These are phyloP conservation scores for Suaeda aralocaspica DNA, from an alignment of 148 eudicot genomes.

Conservation along the genomic window DNA sequence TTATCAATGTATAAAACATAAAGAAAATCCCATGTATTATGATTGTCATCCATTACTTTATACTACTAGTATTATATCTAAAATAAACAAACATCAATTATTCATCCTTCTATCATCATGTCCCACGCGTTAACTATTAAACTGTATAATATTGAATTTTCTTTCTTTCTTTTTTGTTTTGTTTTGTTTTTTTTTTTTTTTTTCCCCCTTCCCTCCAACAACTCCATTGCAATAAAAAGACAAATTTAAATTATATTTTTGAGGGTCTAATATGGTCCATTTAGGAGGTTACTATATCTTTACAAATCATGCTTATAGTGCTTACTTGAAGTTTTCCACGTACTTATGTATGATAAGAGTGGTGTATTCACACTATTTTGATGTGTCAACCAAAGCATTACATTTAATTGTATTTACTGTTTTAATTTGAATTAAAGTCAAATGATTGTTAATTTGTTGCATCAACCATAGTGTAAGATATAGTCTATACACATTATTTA, in stretches of 20 bases:
- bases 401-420: too few species aligned
- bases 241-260: not conserved
- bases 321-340: not conserved
- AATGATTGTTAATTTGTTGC: too few species aligned
- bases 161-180: too few species aligned
- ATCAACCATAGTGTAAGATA: too few species aligned
- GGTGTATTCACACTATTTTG: too few species aligned
- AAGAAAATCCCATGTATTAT: not conserved
- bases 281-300: not conserved
- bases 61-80: not conserved
- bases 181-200: not conserved
- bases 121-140: slow-evolving; percentile 17
- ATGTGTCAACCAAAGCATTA: too few species aligned
- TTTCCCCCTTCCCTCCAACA: slow-evolving; percentile 1
- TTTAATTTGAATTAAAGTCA: too few species aligned
- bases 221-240: not conserved
- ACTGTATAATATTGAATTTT: not conserved
- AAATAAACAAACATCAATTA: not conserved
- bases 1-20: too few species aligned
- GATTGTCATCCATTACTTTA: slow-evolving; percentile 19
- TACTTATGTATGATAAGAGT: too few species aligned
- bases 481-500: too few species aligned
- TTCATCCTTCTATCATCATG: slow-evolving; percentile 9
- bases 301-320: not conserved
- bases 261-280: not conserved